A percentile compares a stretch with the other conserved stretches of the same genome.
Conservation (phyloP, 225 moss, liverwort and hornwort genomes). For the Antitrichia curtipendula region DNA sequence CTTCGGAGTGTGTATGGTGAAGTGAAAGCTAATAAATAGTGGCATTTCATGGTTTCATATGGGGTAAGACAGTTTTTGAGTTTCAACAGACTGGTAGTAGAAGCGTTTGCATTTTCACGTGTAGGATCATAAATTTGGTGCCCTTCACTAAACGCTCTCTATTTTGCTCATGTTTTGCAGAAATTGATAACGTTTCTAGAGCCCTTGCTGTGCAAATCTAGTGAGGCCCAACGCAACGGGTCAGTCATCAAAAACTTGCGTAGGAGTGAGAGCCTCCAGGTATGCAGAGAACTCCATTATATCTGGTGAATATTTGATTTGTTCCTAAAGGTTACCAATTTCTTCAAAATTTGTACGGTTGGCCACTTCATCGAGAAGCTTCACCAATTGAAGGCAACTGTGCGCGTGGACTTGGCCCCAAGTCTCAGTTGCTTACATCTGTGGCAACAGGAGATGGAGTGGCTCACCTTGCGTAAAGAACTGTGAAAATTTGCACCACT, state of each 20-base stretch:
- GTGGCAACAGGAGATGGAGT: background rate
- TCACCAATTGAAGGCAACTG: background rate
- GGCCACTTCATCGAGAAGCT: background rate
- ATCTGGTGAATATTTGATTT: background rate
- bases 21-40: background rate
- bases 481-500: background rate
- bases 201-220: slow-evolving; percentile 74
- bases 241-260: slow-evolving; percentile 86
- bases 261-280: slow-evolving; percentile 85
- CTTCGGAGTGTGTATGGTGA: background rate
- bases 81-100: background rate
- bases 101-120: background rate
- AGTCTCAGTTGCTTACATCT: background rate
- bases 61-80: background rate
- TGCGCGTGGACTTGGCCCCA: background rate
- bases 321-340: background rate
- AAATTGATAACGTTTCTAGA: slow-evolving; percentile 71
- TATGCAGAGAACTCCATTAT: background rate
- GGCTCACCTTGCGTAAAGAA: background rate
- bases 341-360: background rate
- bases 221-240: slow-evolving; percentile 74
- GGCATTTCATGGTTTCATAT: background rate
- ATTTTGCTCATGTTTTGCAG: slow-evolving; percentile 8
- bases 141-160: background rate
- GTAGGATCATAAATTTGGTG: background rate